phyloP scores from a whole-genome alignment of 2,329 filamentous ascomycete genomes.

The Arthroderma sp. region DNA sequence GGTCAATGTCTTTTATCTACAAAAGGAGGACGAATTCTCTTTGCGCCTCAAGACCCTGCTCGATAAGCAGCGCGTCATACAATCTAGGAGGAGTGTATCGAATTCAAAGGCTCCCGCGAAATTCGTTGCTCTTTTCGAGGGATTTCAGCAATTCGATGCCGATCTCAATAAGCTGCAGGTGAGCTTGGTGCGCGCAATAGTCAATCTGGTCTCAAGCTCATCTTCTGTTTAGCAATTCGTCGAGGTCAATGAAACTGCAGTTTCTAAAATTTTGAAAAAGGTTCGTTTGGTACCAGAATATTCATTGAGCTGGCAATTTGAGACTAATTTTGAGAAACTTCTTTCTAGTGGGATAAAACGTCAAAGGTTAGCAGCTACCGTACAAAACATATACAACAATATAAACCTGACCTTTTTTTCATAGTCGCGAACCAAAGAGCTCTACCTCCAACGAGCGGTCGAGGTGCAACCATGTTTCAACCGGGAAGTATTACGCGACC shows the following conservation, averaged over 20 bases:
- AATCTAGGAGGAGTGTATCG: constrained; percentile 60
- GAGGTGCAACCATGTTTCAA: constrained; percentile 99
- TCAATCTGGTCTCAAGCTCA: not conserved
- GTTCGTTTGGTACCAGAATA: constrained; percentile 26
- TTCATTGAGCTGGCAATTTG: no score
- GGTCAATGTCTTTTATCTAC: constrained; percentile 93
- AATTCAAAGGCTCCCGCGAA: constrained; percentile 80
- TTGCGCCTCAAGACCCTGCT: constrained; percentile 80
- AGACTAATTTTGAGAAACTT: not conserved
- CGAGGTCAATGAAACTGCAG: constrained; percentile 92
- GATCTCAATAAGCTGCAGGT: constrained; percentile 86
- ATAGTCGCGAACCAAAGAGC: constrained; percentile 86
- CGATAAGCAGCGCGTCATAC: constrained; percentile 87
- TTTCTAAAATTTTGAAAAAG: constrained; percentile 98
- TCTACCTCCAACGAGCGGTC: constrained; percentile 88
- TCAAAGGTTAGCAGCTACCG: constrained; percentile 52
- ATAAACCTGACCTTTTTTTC: not conserved
- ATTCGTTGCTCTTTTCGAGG: constrained; percentile 89
- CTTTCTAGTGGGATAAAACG: constrained; percentile 80
- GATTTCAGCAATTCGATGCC: constrained; percentile 91
- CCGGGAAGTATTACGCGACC: constrained; percentile 85
- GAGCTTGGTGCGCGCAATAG: constrained; percentile 13
- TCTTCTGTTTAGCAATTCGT: constrained; percentile 65
- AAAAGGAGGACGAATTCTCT: constrained; percentile 97
- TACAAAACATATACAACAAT: not conserved